Percentiles rank a stretch among this genome's conserved stretches.
Evolutionary conservation across 768 basidiomycete genomes (phyloP).

Genomic region (Boletus edulis): DNA sequence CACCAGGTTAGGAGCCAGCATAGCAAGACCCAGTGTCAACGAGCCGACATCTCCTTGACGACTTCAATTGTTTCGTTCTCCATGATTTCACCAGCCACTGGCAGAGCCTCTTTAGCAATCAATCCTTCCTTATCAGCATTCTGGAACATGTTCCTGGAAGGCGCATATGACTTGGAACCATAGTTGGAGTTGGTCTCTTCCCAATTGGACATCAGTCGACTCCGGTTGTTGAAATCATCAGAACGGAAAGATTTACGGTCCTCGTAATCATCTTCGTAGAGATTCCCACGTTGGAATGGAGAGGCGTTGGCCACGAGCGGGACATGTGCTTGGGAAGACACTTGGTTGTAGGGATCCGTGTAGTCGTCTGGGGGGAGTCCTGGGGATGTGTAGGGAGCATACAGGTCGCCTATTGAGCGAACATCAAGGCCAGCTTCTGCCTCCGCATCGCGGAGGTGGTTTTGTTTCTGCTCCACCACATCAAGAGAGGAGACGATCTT

Average conservation of each 20-base stretch:
- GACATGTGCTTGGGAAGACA: conserved; percentile 62
- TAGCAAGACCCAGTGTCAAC: conserved; percentile 83
- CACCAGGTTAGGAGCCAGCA: conserved; percentile 93
- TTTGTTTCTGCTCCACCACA: conserved; percentile 82
- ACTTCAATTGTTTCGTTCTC: conserved; percentile 90
- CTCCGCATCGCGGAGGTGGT: conserved; percentile 72
- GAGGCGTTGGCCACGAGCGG: conserved; percentile 85
- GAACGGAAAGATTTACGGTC: conserved; percentile 70
- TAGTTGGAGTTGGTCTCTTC: conserved; percentile 80
- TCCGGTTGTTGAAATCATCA: conserved; percentile 80
- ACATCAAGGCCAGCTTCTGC: conserved; percentile 65
- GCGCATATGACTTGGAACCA: conserved; percentile 92
- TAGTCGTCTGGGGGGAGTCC: conserved; percentile 44
- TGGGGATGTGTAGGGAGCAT: conserved; percentile 70
- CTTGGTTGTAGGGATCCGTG: conserved; percentile 49
- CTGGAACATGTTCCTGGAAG: conserved; percentile 95
- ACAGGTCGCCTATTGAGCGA: conserved; percentile 60
- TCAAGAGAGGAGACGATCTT: conserved; percentile 83
- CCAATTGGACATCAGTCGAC: conserved; percentile 70
- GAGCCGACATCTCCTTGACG: conserved; percentile 74
- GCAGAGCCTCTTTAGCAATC: conserved; percentile 79
- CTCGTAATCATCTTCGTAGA: conserved; percentile 78
- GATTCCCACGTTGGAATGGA: conserved; percentile 73
- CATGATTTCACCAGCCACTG: conserved; percentile 78
- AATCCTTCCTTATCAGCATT: conserved; percentile 70